A percentile compares a stretch with the other conserved stretches of the same genome.
Conservation (phyloP, 2,329 filamentous ascomycete species). For the Stagonosporopsis cucurbitacearum region DNA sequence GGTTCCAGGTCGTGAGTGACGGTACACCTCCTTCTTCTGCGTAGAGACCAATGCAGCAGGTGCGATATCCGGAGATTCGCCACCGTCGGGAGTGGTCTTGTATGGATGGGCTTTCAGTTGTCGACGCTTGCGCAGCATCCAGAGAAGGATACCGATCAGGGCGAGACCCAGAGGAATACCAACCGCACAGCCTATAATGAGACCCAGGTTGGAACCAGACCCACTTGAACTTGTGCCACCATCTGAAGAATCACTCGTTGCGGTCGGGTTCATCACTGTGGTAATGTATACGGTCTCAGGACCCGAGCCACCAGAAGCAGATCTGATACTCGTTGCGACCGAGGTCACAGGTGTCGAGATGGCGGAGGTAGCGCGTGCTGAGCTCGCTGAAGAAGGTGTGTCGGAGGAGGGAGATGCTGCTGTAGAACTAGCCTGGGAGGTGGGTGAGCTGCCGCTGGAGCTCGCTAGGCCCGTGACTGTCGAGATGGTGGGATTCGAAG, state of each 20-base stretch:
- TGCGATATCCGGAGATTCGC: constrained; percentile 24
- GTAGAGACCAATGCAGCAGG: constrained; percentile 33
- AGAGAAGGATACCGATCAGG: constrained; percentile 39
- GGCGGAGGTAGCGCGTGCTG: constrained; percentile 9
- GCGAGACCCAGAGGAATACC: constrained; percentile 45
- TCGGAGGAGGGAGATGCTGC: constrained; percentile 8
- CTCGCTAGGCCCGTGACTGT: constrained; percentile 37
- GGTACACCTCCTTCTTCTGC: constrained; percentile 25
- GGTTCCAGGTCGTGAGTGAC: constrained; percentile 24
- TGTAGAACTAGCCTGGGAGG: constrained; percentile 19
- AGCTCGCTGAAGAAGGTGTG: background rate
- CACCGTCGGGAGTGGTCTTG: constrained; percentile 24
- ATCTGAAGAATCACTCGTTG: constrained; percentile 7
- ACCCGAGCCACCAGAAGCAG: constrained; percentile 34
- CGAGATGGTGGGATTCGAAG: constrained; percentile 29
- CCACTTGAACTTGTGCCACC: constrained; percentile 6
- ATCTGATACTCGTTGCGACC: constrained; percentile 26
- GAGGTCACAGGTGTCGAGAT: constrained; percentile 33
- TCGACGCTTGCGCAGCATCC: constrained; percentile 42
- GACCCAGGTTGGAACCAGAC: constrained; percentile 31
- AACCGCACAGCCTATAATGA: constrained; percentile 47
- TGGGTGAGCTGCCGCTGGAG: constrained; percentile 17
- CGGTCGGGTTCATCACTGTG: constrained; percentile 24
- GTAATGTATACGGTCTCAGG: constrained; percentile 32
- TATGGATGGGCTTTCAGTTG: constrained; percentile 30